Evolutionary conservation across 345 rosid species (phyloP), one percentile per base, ranked within the genome.

Genomic region (Lenwebbia sp.): DNA sequence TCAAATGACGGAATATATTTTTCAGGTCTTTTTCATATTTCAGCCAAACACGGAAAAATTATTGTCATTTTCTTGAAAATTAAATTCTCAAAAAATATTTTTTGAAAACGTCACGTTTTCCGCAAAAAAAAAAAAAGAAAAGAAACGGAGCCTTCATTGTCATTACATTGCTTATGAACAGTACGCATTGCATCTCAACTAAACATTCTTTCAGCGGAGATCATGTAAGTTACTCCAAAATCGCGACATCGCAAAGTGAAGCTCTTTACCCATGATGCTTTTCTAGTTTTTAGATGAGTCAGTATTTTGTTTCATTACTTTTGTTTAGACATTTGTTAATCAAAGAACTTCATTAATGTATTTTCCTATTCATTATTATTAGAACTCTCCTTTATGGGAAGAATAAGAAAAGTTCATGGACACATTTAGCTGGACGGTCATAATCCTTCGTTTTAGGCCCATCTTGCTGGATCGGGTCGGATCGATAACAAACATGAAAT

Each of bases 111-210:
- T 5, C 44, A 41, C 6, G 6, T 41, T 41, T 41, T 41, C 44
- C 44, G n/a, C n/a, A 41, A 41, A 41, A 41, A 41, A 41, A 41
- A 5, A 4, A 41, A 41, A 4, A 5, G 4, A 41, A 5, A 4
- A 41, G 4, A 4, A 5, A 7, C 47, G 47, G 6, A 44, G 47
- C 47, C 47, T 44, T 41, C 52, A 50, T 12, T 50, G 12, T 50
- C 74, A 60, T 13, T 28, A 60, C 19, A 60, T n/a, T 60, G 28
- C 19, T 60, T 33, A 1, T 28, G 3, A 60, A 60, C 14, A 13
- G 13, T 60, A 28, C 0, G 0, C 0, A 0, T n/a, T 0, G 4
- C 74, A 1, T 60, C 37, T n/a, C 1, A 0, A 58, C 7, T 54
- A 13, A 28, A 60, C 21, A 28, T 60, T 50, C 52, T 60, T 28